Evolutionary conservation across 106 monocot genomes (phyloP).

Genomic region (Cymbidium sinense): DNA sequence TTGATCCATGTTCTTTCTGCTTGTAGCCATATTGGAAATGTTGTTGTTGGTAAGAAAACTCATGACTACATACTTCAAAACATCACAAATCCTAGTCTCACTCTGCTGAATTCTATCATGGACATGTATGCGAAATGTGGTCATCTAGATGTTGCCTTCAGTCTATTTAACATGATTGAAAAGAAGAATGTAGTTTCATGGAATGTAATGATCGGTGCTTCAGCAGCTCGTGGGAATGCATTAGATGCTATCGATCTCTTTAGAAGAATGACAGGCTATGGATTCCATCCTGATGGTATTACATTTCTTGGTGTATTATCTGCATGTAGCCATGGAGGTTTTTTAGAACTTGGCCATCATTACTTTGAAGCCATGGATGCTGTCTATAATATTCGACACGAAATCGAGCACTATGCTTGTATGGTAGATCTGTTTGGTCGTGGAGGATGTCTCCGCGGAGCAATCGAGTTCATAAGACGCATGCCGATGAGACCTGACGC

Average conservation of each 20-base stretch:
- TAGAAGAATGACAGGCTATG: slow-evolving; percentile 21
- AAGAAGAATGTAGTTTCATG: slow-evolving; percentile 45
- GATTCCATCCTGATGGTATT: slow-evolving; percentile 44
- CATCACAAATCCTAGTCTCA: slow-evolving; percentile 19
- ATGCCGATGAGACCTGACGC: slow-evolving; percentile 73
- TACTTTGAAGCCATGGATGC: slow-evolving; percentile 54
- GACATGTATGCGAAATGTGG: slow-evolving; percentile 80
- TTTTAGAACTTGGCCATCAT: slow-evolving; percentile 30
- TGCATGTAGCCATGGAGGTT: slow-evolving; percentile 63
- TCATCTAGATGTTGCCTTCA: slow-evolving; percentile 22
- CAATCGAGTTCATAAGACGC: slow-evolving; percentile 30
- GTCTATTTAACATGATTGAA: slow-evolving; percentile 32
- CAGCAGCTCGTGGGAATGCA: slow-evolving; percentile 59
- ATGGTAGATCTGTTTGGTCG: slow-evolving; percentile 69
- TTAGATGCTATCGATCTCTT: slow-evolving; percentile 40
- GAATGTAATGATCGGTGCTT: slow-evolving; percentile 60
- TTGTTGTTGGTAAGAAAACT: slow-evolving; percentile 34
- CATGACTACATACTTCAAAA: slow-evolving; percentile 28
- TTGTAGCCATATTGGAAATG: slow-evolving; percentile 45
- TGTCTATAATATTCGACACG: slow-evolving; percentile 31
- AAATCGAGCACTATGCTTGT: slow-evolving; percentile 77
- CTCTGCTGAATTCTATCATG: slow-evolving; percentile 32
- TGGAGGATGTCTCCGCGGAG: slow-evolving; percentile 32
- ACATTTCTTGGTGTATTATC: slow-evolving; percentile 52
- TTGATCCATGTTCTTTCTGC: slow-evolving; percentile 39